Conservation (phyloP, 371 early-diverging fungal genomes). For the Apophysomyces trapeziformis region DNA sequence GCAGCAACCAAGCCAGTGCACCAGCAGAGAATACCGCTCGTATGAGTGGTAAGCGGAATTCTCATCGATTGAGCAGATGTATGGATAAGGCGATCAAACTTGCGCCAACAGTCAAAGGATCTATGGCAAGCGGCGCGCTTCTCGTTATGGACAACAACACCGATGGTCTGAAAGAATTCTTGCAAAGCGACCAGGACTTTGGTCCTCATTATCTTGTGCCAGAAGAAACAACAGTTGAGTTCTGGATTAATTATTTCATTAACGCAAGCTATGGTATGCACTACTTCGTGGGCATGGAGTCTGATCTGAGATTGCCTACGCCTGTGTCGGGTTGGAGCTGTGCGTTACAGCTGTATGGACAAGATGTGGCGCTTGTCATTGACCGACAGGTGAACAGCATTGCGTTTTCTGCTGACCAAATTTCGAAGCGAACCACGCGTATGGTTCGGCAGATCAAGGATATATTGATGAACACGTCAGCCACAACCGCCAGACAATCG, state of each 20-base stretch:
- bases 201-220: slow-evolving; percentile 39
- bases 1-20: slow-evolving; percentile 1
- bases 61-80: slow-evolving; percentile 41
- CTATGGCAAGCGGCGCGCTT: slow-evolving; percentile 13
- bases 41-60: slow-evolving; percentile 32
- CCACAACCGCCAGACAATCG: background rate
- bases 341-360: slow-evolving; percentile 28
- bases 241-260: slow-evolving; percentile 51
- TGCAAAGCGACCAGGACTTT: slow-evolving; percentile 20
- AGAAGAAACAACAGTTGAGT: slow-evolving; percentile 32
- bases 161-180: slow-evolving; percentile 12
- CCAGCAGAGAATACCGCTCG: background rate
- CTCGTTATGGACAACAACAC: slow-evolving; percentile 10
- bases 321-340: slow-evolving; percentile 49
- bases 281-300: slow-evolving; percentile 46
- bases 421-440: slow-evolving; percentile 36
- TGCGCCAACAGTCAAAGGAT: slow-evolving; percentile 18
- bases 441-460: slow-evolving; percentile 46
- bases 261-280: slow-evolving; percentile 56
- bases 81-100: slow-evolving; percentile 46
- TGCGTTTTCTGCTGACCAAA: slow-evolving; percentile 40
- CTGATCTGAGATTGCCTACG: slow-evolving; percentile 34
- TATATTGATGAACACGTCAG: slow-evolving; percentile 24
- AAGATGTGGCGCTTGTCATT: slow-evolving; percentile 25
- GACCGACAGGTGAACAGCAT: slow-evolving; percentile 42